Base-by-base conservation (phyloP, 805 yeast genomes). In the Wickerhamiella sergipiensis region DNA sequence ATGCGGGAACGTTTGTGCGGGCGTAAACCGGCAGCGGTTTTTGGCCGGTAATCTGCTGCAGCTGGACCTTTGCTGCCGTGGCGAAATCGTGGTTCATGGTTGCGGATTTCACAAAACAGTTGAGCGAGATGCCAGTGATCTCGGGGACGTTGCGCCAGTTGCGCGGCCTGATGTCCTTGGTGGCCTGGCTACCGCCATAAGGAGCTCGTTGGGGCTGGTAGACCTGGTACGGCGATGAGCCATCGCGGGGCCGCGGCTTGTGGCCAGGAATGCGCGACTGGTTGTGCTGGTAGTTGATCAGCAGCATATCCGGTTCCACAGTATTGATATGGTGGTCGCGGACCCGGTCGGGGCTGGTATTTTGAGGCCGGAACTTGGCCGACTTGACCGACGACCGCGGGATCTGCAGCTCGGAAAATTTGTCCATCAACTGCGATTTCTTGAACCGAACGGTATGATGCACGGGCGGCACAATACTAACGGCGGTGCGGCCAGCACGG, bases 1-100 rank as follows among this genome's bases (percentile, higher is more conserved):
- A 89, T 45, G 78, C 76, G 50, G 89, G 83, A 33, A 86, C 85
- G 67, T 87, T 87, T 9, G 85, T 75, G 62, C 78, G 83, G 43
- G 94, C 83, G 63, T 72, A 84, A 17, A 87, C 71, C 22, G 83
- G 76, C 54, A 73, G 70, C 39, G 97, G 88, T 65, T 87, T 85
- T 54, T 75, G 79, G 54, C 95, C 95, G n/a, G 98, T 90, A 61
- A 92, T 84, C 66, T 90, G 97, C 60, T 92, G 94, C 52, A 92
- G 64, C 68, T 85, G 90, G 53, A 86, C 73, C 48, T 79, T 72
- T 10, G 95, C 86, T 33, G 88, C 76, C 51, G 88, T 77, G 29
- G 87, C 85, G 54, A 80, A 72, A 69, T 87, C 81, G 44, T 80
- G 75, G 59, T 82, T 79, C 52, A 77, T 80, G 57, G 77, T 78